Base-by-base conservation (phyloP, 2,329 filamentous ascomycete genomes). In the Exophiala sp. region DNA sequence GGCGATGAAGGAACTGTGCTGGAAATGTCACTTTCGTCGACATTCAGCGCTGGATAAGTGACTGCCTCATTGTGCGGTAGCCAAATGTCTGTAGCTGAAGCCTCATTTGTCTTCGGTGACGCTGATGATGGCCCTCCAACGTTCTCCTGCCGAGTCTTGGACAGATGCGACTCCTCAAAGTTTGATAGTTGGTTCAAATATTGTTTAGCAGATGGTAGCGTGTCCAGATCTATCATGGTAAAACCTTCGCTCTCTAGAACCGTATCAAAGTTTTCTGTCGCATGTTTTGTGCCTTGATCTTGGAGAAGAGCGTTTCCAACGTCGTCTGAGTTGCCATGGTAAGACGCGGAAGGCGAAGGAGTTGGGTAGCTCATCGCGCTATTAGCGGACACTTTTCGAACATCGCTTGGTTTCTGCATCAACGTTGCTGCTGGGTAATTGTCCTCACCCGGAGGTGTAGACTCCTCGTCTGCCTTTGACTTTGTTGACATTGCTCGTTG, bases 201-300 rank as follows among this genome's bases (percentile, higher is more conserved):
- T 34, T 58, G 61, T 58, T 71, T 71, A 18, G 75, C 70, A 2
- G 78, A 81, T 5, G 76, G 76, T 18, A 81, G 65, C 2, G 78
- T 78, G 53, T 79, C 74, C 41, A 81, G 66, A 10, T 79, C 80
- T 43, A 81, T 78, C 77, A 81, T 80, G 53, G 77, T 81, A 56
- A 81, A 81, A 2, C 75, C 78, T 68, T 81, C 78, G 59, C 78
- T 80, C 65, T 81, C 78, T 58, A 81, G 71, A 16, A 81, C 78
- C 1, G 78, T 78, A 63, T 81, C 78, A 55, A 77, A 78, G 41
- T 78, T 77, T 36, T 67, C 66, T 49, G 75, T 69, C 14, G 74
- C 71, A 24, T 74, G 68, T 53, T 48, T 51, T n/a, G 32, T 7
- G 52, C 40, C 50, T 39, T 24, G 35, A 12, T 57, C 52, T 24